These are phyloP conservation scores for Kodamaea nitidulidarum DNA, from an alignment of 805 yeast genomes.

Conservation along the genomic window DNA sequence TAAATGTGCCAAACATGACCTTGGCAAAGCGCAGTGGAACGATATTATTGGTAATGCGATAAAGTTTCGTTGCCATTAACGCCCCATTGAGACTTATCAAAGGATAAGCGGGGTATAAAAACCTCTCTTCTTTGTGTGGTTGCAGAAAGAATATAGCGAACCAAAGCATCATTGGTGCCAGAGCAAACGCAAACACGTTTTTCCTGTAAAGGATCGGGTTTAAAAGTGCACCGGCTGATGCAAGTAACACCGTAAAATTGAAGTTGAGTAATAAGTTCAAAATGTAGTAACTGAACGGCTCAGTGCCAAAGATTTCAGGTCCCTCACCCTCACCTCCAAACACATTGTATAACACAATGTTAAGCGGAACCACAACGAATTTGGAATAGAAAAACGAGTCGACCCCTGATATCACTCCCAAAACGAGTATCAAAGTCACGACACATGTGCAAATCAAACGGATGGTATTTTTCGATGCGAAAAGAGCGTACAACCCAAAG, in stretches of 20 bases:
- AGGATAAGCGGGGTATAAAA: slow-evolving; percentile 81
- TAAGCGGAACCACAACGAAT: slow-evolving; percentile 67
- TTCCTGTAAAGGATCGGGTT: slow-evolving; percentile 17
- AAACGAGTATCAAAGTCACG: slow-evolving; percentile 17
- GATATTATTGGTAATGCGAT: slow-evolving; percentile 9
- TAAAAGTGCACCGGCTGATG: slow-evolving; percentile 33
- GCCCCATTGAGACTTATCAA: slow-evolving; percentile 63
- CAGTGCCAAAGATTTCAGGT: slow-evolving; percentile 87
- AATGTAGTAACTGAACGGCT: slow-evolving; percentile 69
- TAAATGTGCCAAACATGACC: slow-evolving; percentile 27
- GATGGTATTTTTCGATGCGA: slow-evolving; percentile 6
- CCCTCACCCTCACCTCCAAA: slow-evolving; percentile 65
- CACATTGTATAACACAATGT: slow-evolving; percentile 81
- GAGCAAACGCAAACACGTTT: slow-evolving; percentile 12
- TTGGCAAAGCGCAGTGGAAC: slow-evolving; percentile 10
- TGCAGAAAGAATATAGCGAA: slow-evolving; percentile 59
- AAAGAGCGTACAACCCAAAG: slow-evolving; percentile 39
- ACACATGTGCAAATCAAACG: slow-evolving; percentile 13
- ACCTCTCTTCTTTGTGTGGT: slow-evolving; percentile 93
- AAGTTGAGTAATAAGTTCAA: slow-evolving; percentile 71
- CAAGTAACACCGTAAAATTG: slow-evolving; percentile 49
- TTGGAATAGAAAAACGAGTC: slow-evolving; percentile 64
- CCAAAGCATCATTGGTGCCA: slow-evolving; percentile 64
- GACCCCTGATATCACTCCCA: slow-evolving; percentile 30
- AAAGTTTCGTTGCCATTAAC: slow-evolving; percentile 29